Conservation (phyloP, 108 stramenopile species). For the Seminavis robusta region DNA sequence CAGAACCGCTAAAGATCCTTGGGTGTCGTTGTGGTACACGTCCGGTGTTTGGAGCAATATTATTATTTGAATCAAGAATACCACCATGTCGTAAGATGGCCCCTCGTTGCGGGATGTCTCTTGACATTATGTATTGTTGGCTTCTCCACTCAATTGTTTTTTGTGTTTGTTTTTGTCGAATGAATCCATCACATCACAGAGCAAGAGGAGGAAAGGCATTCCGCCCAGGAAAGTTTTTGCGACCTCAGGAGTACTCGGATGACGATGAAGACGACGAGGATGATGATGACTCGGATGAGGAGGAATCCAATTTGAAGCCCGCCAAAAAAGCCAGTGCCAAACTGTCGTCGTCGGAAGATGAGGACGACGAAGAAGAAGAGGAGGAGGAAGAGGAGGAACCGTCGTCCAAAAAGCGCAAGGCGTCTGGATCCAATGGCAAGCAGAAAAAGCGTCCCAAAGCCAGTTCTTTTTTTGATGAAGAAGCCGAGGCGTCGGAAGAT, state of each 20-base stretch:
- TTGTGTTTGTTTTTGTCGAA: no score
- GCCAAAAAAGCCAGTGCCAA: slow-evolving; percentile 14
- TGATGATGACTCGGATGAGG: slow-evolving; percentile 26
- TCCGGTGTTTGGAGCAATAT: no score
- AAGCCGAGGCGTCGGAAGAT: slow-evolving; percentile 80
- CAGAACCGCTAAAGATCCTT: no score
- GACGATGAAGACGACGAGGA: slow-evolving; percentile 48
- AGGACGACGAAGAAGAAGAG: slow-evolving; percentile 56
- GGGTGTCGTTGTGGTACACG: no score
- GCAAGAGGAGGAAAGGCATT: no score
- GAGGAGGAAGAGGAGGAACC: slow-evolving; percentile 65
- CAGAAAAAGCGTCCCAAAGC: slow-evolving; percentile 60
- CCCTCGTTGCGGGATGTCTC: no score
- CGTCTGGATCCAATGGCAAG: slow-evolving; percentile 12
- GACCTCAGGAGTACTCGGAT: slow-evolving; percentile 29
- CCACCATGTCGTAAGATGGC: no score
- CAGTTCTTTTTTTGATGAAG: slow-evolving; percentile 81
- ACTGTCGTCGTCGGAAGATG: slow-evolving; percentile 33
- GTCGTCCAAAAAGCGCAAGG: slow-evolving; percentile 26
- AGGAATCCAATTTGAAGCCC: slow-evolving; percentile 2
- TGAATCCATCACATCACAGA: no score
- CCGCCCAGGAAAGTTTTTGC: slow-evolving; percentile 73
- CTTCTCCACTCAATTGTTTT: no score
- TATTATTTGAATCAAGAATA: no score
- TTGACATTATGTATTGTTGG: no score